phyloP scores from a whole-genome alignment of 108 stramenopile species.

The Ochromonas danica region DNA sequence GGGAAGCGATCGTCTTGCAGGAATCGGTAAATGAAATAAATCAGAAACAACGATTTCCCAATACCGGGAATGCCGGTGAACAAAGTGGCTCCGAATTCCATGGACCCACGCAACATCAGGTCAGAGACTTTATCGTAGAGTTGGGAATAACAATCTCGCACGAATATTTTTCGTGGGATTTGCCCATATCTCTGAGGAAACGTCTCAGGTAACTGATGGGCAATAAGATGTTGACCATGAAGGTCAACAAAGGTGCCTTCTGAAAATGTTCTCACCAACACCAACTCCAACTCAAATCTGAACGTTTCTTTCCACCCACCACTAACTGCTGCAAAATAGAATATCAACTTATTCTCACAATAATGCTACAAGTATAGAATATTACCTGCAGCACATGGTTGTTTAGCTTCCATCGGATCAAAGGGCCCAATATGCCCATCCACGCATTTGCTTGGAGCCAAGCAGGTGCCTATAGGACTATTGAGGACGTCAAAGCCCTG shows the following conservation, averaged over 20 bases:
- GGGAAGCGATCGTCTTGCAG: neutral
- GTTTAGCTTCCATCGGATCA: no score
- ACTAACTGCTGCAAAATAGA: no score
- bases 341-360: no score
- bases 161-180: neutral
- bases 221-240: neutral
- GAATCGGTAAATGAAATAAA: slow-evolving; percentile 5
- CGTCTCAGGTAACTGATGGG: neutral
- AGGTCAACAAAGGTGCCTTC: neutral
- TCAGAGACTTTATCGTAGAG: neutral
- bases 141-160: neutral
- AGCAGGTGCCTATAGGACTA: no score
- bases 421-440: no score
- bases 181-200: neutral
- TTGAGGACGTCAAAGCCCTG: no score
- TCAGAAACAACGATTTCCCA: neutral
- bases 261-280: neutral
- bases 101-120: neutral
- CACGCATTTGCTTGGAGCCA: no score
- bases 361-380: no score
- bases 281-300: neutral
- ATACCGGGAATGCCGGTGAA: slow-evolving; percentile 1
- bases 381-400: no score
- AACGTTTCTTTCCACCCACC: neutral
- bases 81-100: neutral